phyloP scores from a whole-genome alignment of 345 rosid species.

The Eucalyptus paniculata region DNA sequence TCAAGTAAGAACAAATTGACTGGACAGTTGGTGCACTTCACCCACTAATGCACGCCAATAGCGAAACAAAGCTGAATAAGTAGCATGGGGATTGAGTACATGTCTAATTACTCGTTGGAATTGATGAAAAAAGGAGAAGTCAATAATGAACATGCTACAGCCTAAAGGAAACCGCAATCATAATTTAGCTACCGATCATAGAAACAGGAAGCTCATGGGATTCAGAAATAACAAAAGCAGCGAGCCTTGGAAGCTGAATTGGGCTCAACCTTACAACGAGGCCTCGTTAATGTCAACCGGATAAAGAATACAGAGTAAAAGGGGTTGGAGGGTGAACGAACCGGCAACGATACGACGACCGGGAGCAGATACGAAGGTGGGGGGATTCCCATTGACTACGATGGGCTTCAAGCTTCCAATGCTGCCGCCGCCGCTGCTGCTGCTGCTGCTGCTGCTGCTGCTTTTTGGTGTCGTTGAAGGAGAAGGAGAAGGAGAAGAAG shows the following conservation, averaged over 20 bases:
- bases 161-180: not conserved
- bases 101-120: not conserved
- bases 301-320: not conserved
- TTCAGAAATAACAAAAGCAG: not conserved
- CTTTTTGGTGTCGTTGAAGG: not conserved
- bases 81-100: not conserved
- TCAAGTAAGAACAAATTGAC: not conserved
- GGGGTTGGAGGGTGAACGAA: slow-evolving; percentile 1
- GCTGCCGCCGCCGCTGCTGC: not conserved
- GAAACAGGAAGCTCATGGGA: not conserved
- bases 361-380: slow-evolving; percentile 89
- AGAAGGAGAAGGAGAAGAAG: not conserved
- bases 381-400: slow-evolving; percentile 60
- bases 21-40: not conserved
- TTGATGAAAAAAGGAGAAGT: not conserved
- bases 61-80: not conserved
- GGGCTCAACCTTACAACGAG: not conserved
- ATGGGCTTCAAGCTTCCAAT: slow-evolving; percentile 40
- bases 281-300: not conserved
- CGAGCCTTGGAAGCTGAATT: not conserved
- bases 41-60: not conserved
- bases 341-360: slow-evolving; percentile 87
- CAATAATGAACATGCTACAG: not conserved
- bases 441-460: not conserved
- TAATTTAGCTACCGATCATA: not conserved